These are phyloP conservation scores for Cercis canadensis DNA, from an alignment of 306 rosid genomes.

Conservation along the genomic window DNA sequence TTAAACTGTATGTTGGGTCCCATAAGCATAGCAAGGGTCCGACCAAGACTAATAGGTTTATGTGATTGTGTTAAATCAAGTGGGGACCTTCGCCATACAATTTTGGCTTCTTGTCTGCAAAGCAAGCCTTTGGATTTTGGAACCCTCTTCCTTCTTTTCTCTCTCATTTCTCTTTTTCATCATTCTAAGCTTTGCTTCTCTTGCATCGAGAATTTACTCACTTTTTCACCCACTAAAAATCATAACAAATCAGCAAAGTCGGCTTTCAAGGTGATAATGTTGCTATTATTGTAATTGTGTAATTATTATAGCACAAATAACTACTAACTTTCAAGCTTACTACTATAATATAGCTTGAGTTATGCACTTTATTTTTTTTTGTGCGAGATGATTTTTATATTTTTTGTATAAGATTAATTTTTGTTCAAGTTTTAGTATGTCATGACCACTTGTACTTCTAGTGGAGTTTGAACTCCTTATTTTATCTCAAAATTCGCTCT, in stretches of 20 bases:
- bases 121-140: slow-evolving; percentile 64
- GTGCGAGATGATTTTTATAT: no score
- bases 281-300: slow-evolving; percentile 24
- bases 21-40: slow-evolving; percentile 16
- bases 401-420: no score
- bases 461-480: no score
- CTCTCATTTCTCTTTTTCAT: slow-evolving; percentile 5
- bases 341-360: no score
- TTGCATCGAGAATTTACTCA: slow-evolving; percentile 23
- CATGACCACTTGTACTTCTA: no score
- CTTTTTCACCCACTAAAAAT: slow-evolving; percentile 31
- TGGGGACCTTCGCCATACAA: slow-evolving; percentile 51
- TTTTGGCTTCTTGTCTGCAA: slow-evolving; percentile 72
- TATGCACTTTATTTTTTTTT: no score
- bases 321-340: no score
- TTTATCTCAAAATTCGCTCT: no score
- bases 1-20: no score
- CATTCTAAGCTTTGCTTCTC: slow-evolving; percentile 34
- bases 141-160: slow-evolving; percentile 30
- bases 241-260: slow-evolving; percentile 30
- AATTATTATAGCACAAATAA: background rate
- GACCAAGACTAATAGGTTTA: slow-evolving; percentile 44
- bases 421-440: no score
- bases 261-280: slow-evolving; percentile 42
- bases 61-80: slow-evolving; percentile 56